Conservation (phyloP, 495 filamentous ascomycete species). For the Neurospora sp. region DNA sequence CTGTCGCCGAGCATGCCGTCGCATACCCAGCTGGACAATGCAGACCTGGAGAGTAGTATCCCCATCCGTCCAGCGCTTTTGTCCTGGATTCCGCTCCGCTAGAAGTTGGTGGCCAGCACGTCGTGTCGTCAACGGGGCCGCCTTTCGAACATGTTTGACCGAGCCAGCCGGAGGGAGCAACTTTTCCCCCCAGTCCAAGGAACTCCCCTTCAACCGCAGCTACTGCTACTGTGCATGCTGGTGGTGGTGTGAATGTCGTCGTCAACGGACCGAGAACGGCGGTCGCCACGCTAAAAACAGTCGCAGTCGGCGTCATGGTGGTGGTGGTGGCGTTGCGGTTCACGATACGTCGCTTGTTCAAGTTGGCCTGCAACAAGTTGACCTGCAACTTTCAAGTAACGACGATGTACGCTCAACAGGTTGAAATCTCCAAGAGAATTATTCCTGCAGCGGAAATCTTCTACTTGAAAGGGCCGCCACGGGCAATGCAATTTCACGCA, state of each 20-base stretch:
- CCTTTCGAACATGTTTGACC: slow-evolving; percentile 15
- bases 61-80: slow-evolving; percentile 17
- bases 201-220: slow-evolving; percentile 8
- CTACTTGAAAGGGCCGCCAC: neutral
- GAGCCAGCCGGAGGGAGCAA: slow-evolving; percentile 9
- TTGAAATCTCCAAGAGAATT: neutral
- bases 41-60: slow-evolving; percentile 26
- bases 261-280: slow-evolving; percentile 25
- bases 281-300: slow-evolving; percentile 8
- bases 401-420: neutral
- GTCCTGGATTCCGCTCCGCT: slow-evolving; percentile 9
- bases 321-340: neutral
- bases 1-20: slow-evolving; percentile 25
- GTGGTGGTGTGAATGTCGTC: slow-evolving; percentile 24
- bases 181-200: slow-evolving; percentile 7
- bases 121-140: slow-evolving; percentile 13
- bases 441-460: neutral
- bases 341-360: neutral
- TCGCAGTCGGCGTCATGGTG: neutral
- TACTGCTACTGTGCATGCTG: slow-evolving; percentile 21
- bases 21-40: slow-evolving; percentile 23
- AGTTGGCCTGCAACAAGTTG: neutral
- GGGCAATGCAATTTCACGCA: neutral
- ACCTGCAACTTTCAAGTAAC: neutral
- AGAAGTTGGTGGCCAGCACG: slow-evolving; percentile 22